A percentile compares a stretch with the other conserved stretches of the same genome.
phyloP scores from a whole-genome alignment of 768 basidiomycete species.

The Kwoniella sp. region DNA sequence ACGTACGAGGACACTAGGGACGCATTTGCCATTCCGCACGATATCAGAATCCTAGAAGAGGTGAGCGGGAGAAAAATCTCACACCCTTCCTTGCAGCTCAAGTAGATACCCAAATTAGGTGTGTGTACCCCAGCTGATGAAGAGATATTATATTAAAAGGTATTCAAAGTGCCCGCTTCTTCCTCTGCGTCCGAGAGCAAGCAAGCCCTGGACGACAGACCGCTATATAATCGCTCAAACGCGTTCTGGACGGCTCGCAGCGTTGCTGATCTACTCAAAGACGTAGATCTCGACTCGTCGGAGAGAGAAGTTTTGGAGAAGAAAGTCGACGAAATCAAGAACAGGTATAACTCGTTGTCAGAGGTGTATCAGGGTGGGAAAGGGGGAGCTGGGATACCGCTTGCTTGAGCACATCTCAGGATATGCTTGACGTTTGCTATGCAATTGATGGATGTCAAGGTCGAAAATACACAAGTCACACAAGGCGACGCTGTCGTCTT shows the following conservation, averaged over 20 bases:
- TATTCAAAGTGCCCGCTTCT: constrained; percentile 31
- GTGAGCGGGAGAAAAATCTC: too few species aligned
- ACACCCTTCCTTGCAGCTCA: too few species aligned
- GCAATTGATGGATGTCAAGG: too few species aligned
- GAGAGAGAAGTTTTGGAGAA: constrained; percentile 17
- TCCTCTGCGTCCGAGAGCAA: constrained; percentile 20
- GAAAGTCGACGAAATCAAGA: constrained; percentile 24
- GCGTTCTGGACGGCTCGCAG: constrained; percentile 34
- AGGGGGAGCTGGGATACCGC: constrained; percentile 38
- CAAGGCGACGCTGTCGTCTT: too few species aligned
- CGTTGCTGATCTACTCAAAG: constrained; percentile 26
- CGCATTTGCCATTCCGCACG: constrained; percentile 45
- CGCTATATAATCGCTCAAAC: constrained; percentile 45
- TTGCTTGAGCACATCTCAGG: too few species aligned
- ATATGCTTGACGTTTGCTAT: too few species aligned
- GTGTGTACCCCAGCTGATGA: too few species aligned
- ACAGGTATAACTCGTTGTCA: constrained; percentile 31
- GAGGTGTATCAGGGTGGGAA: constrained; percentile 40
- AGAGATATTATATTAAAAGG: too few species aligned
- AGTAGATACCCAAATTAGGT: too few species aligned
- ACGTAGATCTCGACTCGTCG: constrained; percentile 5
- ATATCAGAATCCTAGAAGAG: constrained; percentile 37
- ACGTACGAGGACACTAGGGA: constrained; percentile 48
- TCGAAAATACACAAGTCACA: too few species aligned
- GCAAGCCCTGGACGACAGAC: constrained; percentile 21